A percentile compares a stretch with the other conserved stretches of the same genome.
phyloP scores from a whole-genome alignment of 208 protist species.

The Trypanosoma scelopori region DNA sequence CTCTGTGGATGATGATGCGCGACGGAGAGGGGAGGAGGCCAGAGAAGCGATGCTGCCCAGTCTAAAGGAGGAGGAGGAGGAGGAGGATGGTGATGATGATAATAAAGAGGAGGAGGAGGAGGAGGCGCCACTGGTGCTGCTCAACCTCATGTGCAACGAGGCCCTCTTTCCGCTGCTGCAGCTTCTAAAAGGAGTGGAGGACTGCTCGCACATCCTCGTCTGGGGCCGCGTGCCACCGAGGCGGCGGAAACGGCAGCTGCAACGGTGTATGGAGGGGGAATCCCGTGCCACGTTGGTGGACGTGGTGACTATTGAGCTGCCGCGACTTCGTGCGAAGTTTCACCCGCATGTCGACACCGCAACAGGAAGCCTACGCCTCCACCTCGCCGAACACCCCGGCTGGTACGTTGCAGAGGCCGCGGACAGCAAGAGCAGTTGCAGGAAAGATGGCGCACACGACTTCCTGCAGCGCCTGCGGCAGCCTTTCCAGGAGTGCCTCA shows the following conservation, averaged over 20 bases:
- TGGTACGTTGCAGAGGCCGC: conserved; percentile 65
- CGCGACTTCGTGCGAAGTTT: conserved; percentile 86
- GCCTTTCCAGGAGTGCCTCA: conserved; percentile 64
- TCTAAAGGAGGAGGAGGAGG: conserved; percentile 4
- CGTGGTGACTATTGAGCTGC: conserved; percentile 86
- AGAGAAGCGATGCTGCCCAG: too few relatives aligned
- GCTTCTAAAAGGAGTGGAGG: conserved; percentile 66
- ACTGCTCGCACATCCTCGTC: conserved; percentile 85
- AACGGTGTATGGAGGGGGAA: not conserved
- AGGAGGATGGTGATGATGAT: not conserved
- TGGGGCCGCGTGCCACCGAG: conserved; percentile 56
- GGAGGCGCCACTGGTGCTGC: conserved; percentile 37
- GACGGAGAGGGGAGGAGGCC: not conserved
- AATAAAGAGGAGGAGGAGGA: not conserved
- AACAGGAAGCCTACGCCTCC: conserved; percentile 50
- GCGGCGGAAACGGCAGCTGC: conserved; percentile 5
- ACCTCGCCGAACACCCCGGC: conserved; percentile 72
- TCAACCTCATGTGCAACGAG: conserved; percentile 46
- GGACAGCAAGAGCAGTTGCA: not conserved
- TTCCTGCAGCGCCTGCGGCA: conserved; percentile 35
- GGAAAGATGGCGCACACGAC: not conserved
- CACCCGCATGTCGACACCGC: conserved; percentile 50
- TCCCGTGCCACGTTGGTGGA: conserved; percentile 12
- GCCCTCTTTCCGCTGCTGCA: conserved; percentile 45
- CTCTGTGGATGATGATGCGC: conserved; percentile 5